These are phyloP conservation scores for Mycosarcoma maydis DNA, from an alignment of 1,284 basidiomycete genomes.

Conservation along the genomic window DNA sequence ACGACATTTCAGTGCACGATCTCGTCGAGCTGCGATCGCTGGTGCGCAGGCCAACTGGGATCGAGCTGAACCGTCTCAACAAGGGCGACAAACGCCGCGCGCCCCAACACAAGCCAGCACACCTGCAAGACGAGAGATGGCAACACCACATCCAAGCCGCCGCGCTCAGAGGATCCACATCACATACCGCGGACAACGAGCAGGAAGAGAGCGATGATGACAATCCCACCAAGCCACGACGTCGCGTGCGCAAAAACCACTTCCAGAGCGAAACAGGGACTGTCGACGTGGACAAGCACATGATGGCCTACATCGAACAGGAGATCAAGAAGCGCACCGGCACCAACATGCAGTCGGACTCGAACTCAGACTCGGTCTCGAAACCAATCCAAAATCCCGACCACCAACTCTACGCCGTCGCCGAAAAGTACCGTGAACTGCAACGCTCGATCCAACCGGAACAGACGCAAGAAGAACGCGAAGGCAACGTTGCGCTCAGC, in stretches of 20 bases:
- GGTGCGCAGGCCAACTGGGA: constrained; percentile 77
- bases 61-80: constrained; percentile 84
- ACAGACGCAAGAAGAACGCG: constrained; percentile 73
- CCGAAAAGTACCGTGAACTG: constrained; percentile 73
- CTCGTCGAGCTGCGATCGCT: constrained; percentile 85
- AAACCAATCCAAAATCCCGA: no score
- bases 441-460: constrained; percentile 69
- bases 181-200: background rate
- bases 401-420: constrained; percentile 83
- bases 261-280: constrained; percentile 96
- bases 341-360: background rate
- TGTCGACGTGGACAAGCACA: constrained; percentile 96
- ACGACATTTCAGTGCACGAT: constrained; percentile 73
- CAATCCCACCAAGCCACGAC: constrained; percentile 24
- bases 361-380: no score
- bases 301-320: constrained; percentile 97
- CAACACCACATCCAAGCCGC: constrained; percentile 46
- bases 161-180: constrained; percentile 36
- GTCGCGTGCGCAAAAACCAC: constrained; percentile 82
- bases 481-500: constrained; percentile 90
- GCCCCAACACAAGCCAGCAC: constrained; percentile 64
- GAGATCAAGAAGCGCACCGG: constrained; percentile 79
- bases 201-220: constrained; percentile 32
- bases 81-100: constrained; percentile 81
- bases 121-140: constrained; percentile 29